Evolutionary conservation across 129 eudicot species (phyloP).

Genomic region (Flaveria bidentis): DNA sequence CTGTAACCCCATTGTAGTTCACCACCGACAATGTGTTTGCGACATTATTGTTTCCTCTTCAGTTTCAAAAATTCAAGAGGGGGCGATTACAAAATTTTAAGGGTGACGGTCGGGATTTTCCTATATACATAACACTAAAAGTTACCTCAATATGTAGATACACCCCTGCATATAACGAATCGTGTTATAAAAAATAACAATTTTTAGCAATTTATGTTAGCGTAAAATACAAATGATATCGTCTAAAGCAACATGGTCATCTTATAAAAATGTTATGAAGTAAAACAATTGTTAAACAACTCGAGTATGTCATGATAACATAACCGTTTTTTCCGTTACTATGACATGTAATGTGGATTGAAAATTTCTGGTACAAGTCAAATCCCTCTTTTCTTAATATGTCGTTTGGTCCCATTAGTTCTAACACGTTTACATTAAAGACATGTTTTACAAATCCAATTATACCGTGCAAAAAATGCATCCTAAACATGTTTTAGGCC

Average conservation of each 20-base stretch:
- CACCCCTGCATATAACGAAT: neutral
- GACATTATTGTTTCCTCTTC: too few relatives aligned
- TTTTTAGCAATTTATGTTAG: neutral
- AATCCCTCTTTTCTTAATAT: neutral
- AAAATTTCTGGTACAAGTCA: slow-evolving; percentile 10
- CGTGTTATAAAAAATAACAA: neutral
- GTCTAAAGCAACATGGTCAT: neutral
- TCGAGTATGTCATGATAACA: neutral
- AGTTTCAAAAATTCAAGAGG: too few relatives aligned
- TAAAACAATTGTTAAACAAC: neutral
- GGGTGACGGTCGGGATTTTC: too few relatives aligned
- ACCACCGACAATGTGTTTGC: too few relatives aligned
- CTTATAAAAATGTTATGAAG: neutral
- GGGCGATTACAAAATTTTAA: too few relatives aligned
- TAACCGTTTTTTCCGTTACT: slow-evolving; percentile 7
- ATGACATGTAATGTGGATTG: neutral
- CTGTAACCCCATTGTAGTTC: too few relatives aligned
- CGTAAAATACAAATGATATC: neutral
- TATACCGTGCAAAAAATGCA: neutral
- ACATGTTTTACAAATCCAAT: neutral
- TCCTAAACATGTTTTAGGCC: slow-evolving; percentile 24
- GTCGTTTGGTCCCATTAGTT: neutral
- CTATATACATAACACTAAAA: too few relatives aligned
- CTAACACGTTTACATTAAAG: slow-evolving; percentile 3
- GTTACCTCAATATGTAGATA: too few relatives aligned